Evolutionary conservation across 257 asterid genomes (phyloP).

Genomic region (Solanum piurae): DNA sequence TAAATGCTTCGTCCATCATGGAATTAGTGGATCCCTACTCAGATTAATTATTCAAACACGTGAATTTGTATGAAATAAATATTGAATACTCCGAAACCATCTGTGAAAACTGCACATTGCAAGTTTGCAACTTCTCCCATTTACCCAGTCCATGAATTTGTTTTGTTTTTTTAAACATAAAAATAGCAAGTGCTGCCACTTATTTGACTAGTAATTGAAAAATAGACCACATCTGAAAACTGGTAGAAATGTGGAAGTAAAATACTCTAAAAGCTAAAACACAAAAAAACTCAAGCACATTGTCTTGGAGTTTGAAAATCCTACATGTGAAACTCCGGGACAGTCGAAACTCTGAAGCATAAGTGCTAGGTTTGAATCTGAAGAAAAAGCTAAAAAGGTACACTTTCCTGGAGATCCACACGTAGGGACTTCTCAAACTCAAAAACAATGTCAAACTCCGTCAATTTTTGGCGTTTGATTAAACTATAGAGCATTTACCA

Average conservation of each 20-base stretch:
- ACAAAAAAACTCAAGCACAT: not conserved
- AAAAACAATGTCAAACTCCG: not conserved
- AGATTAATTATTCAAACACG: not conserved
- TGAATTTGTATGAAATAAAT: not conserved
- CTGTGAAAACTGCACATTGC: not conserved
- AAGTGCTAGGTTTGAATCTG: not conserved
- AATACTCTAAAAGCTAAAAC: not conserved
- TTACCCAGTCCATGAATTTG: not conserved
- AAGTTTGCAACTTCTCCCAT: not conserved
- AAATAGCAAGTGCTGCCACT: not conserved
- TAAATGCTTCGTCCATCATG: not conserved
- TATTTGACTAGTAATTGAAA: not conserved
- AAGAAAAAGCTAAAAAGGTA: not conserved
- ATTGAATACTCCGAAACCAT: not conserved
- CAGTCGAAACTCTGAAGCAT: not conserved
- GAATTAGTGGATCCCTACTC: not conserved
- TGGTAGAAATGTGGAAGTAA: not conserved
- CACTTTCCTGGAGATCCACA: not conserved
- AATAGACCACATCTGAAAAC: not conserved
- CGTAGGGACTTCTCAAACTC: not conserved
- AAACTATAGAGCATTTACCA: not conserved
- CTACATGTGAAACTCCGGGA: not conserved
- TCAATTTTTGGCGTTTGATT: not conserved
- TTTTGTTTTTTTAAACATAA: not conserved
- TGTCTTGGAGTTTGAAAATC: not conserved